A percentile compares a stretch with the other conserved stretches of the same genome.
Conservation (phyloP, 495 filamentous ascomycete genomes). For the Talaromyces ruber region DNA sequence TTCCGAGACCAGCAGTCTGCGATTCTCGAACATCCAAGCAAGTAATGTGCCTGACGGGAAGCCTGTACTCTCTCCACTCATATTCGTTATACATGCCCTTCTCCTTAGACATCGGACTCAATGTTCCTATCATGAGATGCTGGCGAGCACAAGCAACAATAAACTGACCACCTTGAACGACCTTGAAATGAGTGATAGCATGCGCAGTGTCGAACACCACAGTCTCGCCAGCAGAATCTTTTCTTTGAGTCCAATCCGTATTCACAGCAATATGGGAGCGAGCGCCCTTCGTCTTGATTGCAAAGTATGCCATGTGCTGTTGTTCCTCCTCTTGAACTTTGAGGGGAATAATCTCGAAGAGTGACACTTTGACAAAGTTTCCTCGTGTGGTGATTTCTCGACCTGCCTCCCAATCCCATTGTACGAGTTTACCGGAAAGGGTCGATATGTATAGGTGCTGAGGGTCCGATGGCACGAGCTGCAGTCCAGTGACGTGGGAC, state of each 20-base stretch:
- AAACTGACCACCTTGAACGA: conserved; percentile 21
- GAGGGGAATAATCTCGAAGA: conserved; percentile 14
- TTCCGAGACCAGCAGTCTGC: conserved; percentile 13
- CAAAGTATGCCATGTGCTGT: conserved; percentile 8
- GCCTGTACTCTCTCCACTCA: conserved; percentile 40
- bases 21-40: conserved; percentile 24
- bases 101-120: conserved; percentile 7
- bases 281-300: conserved; percentile 7
- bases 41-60: conserved; percentile 21
- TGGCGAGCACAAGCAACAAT: conserved; percentile 28
- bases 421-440: conserved; percentile 52
- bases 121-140: conserved; percentile 26
- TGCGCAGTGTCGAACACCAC: conserved; percentile 20
- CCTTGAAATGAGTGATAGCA: conserved; percentile 24
- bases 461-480: conserved; percentile 40
- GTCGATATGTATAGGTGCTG: conserved; percentile 60
- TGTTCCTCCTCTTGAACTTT: conserved; percentile 7
- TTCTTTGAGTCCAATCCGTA: conserved; percentile 8
- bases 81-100: conserved; percentile 24
- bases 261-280: conserved; percentile 23
- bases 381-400: conserved; percentile 40
- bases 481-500: conserved; percentile 40
- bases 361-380: conserved; percentile 15
- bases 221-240: conserved; percentile 13
- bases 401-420: conserved; percentile 70